Evolutionary conservation across 164 flowering plant genomes (phyloP), one percentile per base, ranked within the genome.

Genomic region (Macadamia integrifolia): DNA sequence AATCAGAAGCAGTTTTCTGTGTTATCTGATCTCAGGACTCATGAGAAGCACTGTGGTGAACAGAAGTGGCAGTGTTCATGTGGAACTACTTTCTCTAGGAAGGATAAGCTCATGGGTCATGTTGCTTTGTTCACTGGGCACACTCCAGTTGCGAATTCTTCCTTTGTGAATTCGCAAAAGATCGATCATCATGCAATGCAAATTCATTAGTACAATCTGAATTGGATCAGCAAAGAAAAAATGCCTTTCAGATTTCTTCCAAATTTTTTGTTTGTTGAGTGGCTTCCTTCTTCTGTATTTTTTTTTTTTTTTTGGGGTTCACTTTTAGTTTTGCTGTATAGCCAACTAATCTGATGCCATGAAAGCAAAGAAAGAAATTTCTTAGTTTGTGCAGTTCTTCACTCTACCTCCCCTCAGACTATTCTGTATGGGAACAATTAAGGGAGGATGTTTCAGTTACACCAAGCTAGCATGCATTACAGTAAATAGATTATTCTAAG

Each of bases 41-140:
- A 90, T 73, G 97, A 90, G 79, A 90, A 90, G 86, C 97, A 90
- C 55, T 88, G 97, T 66, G 97, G 97, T 1, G 77, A 80, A 58
- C 76, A 72, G 62, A 90, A 83, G 67, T 90, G 97, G 93, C 85
- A 73, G 71, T 90, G 97, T 49, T 86, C 92, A 0, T 90, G 97
- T 57, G 97, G 93, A 0, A 90, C 97, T 0, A 86, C 88, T 0
- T 90, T 90, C 65, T 88, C 90, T 0, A 80, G 93, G 82, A 90
- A 88, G 66, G 96, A 90, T 66, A 90, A 90, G 85, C 88, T 91
- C 12, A 71, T 86, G 80, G 90, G 97, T 23, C 97, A 90, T 56
- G 79, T 87, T 31, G 75, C 85, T 62, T 81, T 90, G 77, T 88
- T 88, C 71, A 66, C 73, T 12, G 93, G 93, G 3, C 90, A 88